Evolutionary conservation across 306 rosid genomes (phyloP).

Genomic region (Quillaja saponaria): DNA sequence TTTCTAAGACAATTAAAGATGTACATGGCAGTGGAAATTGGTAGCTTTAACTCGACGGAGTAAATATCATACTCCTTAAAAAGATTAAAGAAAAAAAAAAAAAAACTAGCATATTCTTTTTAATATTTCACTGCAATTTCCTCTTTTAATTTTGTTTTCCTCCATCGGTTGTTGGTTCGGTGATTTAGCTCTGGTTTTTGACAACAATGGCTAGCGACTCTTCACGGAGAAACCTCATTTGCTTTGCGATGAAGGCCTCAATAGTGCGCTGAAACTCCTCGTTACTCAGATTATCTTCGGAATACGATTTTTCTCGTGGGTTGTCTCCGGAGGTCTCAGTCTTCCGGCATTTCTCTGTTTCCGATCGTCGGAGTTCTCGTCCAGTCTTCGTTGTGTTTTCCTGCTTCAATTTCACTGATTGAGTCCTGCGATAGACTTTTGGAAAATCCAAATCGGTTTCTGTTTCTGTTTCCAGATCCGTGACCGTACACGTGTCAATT

Average conservation of each 20-base stretch:
- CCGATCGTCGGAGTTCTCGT: slow-evolving; percentile 50
- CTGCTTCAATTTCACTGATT: slow-evolving; percentile 44
- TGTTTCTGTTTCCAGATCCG: slow-evolving; percentile 9
- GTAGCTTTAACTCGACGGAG: no score
- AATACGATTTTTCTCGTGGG: slow-evolving; percentile 13
- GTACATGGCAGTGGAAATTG: no score
- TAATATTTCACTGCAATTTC: no score
- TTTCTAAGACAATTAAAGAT: no score
- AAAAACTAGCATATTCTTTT: no score
- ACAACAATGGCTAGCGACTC: slow-evolving; percentile 55
- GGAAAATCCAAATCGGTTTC: slow-evolving; percentile 12
- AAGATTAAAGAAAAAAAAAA: no score
- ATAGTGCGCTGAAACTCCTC: slow-evolving; percentile 78
- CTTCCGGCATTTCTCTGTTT: slow-evolving; percentile 45
- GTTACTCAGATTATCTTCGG: slow-evolving; percentile 58
- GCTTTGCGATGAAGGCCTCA: slow-evolving; percentile 76
- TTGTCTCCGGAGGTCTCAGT: slow-evolving; percentile 17
- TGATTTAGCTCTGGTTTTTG: slow-evolving; percentile 23
- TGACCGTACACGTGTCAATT: background rate
- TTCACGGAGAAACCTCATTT: slow-evolving; percentile 62
- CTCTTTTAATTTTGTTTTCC: no score
- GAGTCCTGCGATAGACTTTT: slow-evolving; percentile 38
- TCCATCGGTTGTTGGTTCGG: no score
- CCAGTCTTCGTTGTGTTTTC: background rate
- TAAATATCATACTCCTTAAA: no score